Conservation (phyloP, 441 rosid genomes). For the Erodium texanum region DNA sequence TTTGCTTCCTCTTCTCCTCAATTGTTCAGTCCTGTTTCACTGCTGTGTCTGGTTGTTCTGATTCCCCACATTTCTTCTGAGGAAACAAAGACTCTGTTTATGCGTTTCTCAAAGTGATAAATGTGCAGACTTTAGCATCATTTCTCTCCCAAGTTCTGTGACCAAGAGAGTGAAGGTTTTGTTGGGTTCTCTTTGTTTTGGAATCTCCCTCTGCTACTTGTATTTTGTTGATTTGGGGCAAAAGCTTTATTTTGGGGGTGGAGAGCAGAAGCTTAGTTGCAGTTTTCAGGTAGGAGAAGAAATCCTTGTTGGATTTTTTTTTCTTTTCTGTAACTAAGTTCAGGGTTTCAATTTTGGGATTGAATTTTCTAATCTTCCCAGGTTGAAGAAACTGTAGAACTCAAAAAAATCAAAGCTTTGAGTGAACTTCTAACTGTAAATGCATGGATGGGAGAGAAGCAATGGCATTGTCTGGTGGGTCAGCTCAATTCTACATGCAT, state of each 20-base stretch:
- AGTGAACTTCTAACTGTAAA: constrained; percentile 31
- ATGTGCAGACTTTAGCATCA: constrained; percentile 15
- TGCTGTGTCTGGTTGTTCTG: background rate
- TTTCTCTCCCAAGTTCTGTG: constrained; percentile 16
- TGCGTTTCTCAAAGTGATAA: constrained; percentile 20
- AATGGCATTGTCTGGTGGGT: constrained; percentile 73
- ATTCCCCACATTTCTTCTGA: constrained; percentile 7
- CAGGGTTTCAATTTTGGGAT: too few species aligned
- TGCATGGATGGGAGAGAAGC: constrained; percentile 99
- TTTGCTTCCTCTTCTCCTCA: background rate
- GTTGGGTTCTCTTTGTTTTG: constrained; percentile 10
- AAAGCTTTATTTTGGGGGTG: background rate
- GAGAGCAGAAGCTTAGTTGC: too few species aligned
- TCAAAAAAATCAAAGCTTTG: constrained; percentile 17
- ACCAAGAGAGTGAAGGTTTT: constrained; percentile 16
- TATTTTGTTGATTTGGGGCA: constrained; percentile 21
- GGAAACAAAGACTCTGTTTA: background rate
- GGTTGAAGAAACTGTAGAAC: constrained; percentile 16
- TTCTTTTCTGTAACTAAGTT: too few species aligned
- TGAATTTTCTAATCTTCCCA: background rate
- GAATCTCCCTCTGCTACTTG: constrained; percentile 20
- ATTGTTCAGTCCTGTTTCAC: background rate
- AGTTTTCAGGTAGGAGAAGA: too few species aligned
- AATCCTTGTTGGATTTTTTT: too few species aligned
- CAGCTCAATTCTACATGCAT: constrained; percentile 73